These are phyloP conservation scores for Domatiomyces globalis DNA, from an alignment of 2,329 filamentous ascomycete genomes.

Conservation along the genomic window DNA sequence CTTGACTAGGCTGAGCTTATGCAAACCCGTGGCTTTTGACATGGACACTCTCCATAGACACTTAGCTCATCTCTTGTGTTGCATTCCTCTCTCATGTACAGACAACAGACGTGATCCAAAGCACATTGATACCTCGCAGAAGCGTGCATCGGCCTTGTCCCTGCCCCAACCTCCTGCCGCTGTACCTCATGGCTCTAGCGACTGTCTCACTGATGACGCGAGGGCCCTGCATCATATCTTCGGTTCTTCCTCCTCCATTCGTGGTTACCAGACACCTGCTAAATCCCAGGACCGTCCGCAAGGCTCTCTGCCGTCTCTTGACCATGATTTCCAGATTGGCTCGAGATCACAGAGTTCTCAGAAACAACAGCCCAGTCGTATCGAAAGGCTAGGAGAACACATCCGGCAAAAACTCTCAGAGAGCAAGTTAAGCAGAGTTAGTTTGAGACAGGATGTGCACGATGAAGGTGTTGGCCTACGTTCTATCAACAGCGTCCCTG, in stretches of 20 bases:
- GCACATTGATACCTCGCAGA: neutral
- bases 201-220: slow-evolving; percentile 5
- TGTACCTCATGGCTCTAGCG: slow-evolving; percentile 8
- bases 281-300: slow-evolving; percentile 1
- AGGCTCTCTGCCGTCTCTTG: slow-evolving; percentile 7
- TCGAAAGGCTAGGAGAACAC: slow-evolving; percentile 11
- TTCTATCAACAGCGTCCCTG: neutral
- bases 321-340: slow-evolving; percentile 9
- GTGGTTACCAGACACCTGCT: slow-evolving; percentile 13
- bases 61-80: neutral
- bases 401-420: slow-evolving; percentile 17
- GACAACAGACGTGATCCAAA: neutral
- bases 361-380: slow-evolving; percentile 6
- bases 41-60: neutral
- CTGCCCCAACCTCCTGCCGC: slow-evolving; percentile 6
- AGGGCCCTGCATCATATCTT: slow-evolving; percentile 12
- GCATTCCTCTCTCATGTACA: neutral
- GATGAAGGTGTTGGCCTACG: slow-evolving; percentile 1
- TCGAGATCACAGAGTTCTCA: neutral
- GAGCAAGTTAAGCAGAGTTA: slow-evolving; percentile 12
- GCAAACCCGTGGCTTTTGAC: neutral
- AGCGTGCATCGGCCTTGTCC: slow-evolving; percentile 8
- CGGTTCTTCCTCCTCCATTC: slow-evolving; percentile 12
- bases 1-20: neutral
- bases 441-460: slow-evolving; percentile 5